Percentiles rank a stretch among this genome's conserved stretches.
Conservation (phyloP, 2,329 filamentous ascomycete species). For the Ophiostoma triangulosporum region DNA sequence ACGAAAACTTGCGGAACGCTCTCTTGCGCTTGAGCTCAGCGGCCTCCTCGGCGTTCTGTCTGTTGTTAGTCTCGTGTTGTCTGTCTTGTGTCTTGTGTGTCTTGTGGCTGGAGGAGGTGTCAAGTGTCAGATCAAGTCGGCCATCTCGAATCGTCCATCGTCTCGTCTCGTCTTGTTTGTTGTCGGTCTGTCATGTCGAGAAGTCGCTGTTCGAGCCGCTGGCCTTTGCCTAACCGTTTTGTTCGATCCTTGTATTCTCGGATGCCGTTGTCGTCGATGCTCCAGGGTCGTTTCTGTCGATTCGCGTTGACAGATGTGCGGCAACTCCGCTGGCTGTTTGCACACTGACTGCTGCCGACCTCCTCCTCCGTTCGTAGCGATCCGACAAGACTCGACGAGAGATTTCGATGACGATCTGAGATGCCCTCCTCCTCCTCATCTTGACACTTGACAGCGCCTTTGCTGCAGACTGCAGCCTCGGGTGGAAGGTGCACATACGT, state of each 20-base stretch:
- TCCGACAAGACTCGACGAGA: not conserved
- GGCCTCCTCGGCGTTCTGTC: conserved; percentile 44
- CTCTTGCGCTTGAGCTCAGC: conserved; percentile 99
- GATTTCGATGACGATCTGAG: not conserved
- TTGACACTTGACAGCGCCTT: too few relatives aligned
- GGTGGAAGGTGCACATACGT: conserved; percentile 15
- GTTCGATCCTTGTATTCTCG: not conserved
- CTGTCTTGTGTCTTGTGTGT: not conserved
- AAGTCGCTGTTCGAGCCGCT: not conserved
- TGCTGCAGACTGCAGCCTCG: too few relatives aligned
- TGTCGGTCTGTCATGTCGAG: not conserved
- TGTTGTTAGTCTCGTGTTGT: not conserved
- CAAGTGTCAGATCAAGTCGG: too few relatives aligned
- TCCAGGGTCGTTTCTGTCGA: not conserved
- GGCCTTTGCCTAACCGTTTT: not conserved
- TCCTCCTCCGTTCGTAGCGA: not conserved
- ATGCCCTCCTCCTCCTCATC: not conserved
- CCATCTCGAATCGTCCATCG: too few relatives aligned
- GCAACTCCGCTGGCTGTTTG: not conserved
- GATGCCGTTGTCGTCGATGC: not conserved
- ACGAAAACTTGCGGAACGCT: conserved; percentile 99
- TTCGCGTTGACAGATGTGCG: not conserved
- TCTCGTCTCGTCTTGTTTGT: not conserved
- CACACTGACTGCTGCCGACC: not conserved
- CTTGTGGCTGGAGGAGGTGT: not conserved